Evolutionary conservation across 1,139 yeast genomes (phyloP), one percentile per base, ranked within the genome.

Genomic region (Ogataea hybrid): DNA sequence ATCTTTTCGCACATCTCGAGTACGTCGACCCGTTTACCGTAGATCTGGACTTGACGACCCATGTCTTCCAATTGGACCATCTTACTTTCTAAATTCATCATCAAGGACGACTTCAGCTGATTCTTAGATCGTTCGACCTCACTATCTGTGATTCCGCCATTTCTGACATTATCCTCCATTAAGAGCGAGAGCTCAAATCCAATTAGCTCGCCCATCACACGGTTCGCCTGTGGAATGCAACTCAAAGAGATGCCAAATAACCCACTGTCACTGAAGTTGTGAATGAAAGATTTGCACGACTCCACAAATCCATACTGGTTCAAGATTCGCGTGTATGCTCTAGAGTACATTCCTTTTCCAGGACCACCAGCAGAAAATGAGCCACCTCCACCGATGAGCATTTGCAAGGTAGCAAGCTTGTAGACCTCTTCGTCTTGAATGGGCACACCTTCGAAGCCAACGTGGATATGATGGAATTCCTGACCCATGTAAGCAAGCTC

Each of bases 301-400:
- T 92, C 98, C 44, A 92, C 82, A 63, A 85, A 90, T 32, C 95
- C 95, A 61, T 85, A 87, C 61, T 85, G 92, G 66, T 92, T 92
- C 59, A 92, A 72, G 2, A 92, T 96, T 54, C 90, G 79, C 0
- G 96, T 88, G 68, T 89, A 92, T 23, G 94, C 77, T 47, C 98
- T 75, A 2, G 97, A 87, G 63, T 89, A 94, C 97, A 92, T 90
- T 5, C 99, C 99, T 65, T 92, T 92, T 42, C 99, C 99, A n/a
- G 99, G 99, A 0, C 99, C 99, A 51, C 99, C 99, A 9, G 99
- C 97, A 18, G 95, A 84, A 60, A 92, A 92, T 1, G 97, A 89
- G 6, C 97, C 95, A 39, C 98, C 98, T 28, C 97, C 97, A 31
- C 98, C 98, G n/a, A 92, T 70, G 23, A 92, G 70, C 47, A 92